Evolutionary conservation across 371 early-diverging fungal species (phyloP).

Genomic region (Syncephalis plumigaleata): DNA sequence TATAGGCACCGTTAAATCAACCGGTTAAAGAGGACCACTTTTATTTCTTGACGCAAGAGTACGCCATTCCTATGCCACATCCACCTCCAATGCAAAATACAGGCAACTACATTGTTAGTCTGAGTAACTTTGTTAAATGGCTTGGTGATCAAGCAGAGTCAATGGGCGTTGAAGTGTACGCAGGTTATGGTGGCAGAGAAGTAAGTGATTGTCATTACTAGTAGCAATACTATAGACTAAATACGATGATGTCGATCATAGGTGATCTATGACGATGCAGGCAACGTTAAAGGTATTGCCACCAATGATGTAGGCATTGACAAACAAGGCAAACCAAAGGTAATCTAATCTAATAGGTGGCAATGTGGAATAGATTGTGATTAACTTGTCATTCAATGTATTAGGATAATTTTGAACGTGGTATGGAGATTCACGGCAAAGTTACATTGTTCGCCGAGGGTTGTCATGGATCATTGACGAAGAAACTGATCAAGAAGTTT

Average conservation of each 20-base stretch:
- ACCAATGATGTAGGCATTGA: conserved; percentile 93
- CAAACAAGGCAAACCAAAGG: conserved; percentile 75
- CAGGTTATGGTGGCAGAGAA: conserved; percentile 85
- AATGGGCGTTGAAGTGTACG: conserved; percentile 88
- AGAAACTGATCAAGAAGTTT: conserved; percentile 72
- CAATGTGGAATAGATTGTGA: no score
- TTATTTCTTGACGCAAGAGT: conserved; percentile 60
- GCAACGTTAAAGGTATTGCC: conserved; percentile 82
- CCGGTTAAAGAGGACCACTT: conserved; percentile 78
- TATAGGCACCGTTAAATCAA: conserved; percentile 68
- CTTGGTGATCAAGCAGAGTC: conserved; percentile 95
- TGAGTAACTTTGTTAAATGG: conserved; percentile 89
- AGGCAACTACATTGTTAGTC: conserved; percentile 93
- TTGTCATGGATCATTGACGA: conserved; percentile 91
- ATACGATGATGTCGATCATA: conserved; percentile 8
- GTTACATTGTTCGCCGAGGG: conserved; percentile 96
- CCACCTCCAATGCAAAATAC: conserved; percentile 93
- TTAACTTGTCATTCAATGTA: no score
- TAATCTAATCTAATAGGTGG: no score
- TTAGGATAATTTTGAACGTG: conserved; percentile 83
- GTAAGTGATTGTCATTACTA: conserved; percentile 15
- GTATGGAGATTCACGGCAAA: conserved; percentile 90
- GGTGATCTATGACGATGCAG: conserved; percentile 78
- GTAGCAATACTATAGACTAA: no score
- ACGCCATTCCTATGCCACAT: conserved; percentile 82